These are phyloP conservation scores for Panellus pusillus DNA, from an alignment of 768 basidiomycete genomes.

Conservation along the genomic window DNA sequence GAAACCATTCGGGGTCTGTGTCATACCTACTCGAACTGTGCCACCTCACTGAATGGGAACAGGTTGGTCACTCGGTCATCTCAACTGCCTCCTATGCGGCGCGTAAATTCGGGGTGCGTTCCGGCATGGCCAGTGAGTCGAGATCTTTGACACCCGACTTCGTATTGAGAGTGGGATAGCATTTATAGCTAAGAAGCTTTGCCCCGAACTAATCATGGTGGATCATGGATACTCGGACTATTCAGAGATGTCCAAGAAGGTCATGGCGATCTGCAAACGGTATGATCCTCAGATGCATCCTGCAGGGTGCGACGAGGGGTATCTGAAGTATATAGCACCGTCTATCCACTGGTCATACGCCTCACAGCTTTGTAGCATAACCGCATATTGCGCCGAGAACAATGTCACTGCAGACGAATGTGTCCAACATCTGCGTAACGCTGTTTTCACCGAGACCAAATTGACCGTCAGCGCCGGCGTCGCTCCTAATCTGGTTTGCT, in stretches of 20 bases:
- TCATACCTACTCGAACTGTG: slow-evolving; percentile 5
- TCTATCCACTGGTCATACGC: not conserved
- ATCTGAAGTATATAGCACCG: slow-evolving; percentile 69
- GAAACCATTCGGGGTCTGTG: slow-evolving; percentile 70
- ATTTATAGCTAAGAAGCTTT: slow-evolving; percentile 92
- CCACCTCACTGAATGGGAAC: not conserved
- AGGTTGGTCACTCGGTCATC: slow-evolving; percentile 18
- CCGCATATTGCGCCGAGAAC: slow-evolving; percentile 74
- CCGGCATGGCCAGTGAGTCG: slow-evolving; percentile 86
- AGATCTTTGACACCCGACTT: not conserved
- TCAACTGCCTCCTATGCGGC: slow-evolving; percentile 73
- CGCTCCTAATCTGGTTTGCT: slow-evolving; percentile 85
- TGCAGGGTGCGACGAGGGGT: slow-evolving; percentile 89
- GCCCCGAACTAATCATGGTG: slow-evolving; percentile 82
- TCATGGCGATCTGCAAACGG: slow-evolving; percentile 67
- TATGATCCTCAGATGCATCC: slow-evolving; percentile 77
- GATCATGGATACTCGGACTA: slow-evolving; percentile 60
- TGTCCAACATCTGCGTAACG: slow-evolving; percentile 72
- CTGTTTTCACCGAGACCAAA: slow-evolving; percentile 74
- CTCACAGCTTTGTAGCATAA: slow-evolving; percentile 56
- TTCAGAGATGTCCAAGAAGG: slow-evolving; percentile 64
- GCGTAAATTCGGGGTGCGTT: slow-evolving; percentile 85
- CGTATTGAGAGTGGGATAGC: slow-evolving; percentile 39
- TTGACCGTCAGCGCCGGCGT: slow-evolving; percentile 95
- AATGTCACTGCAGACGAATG: slow-evolving; percentile 67